A percentile compares a stretch with the other conserved stretches of the same genome.
Evolutionary conservation across 371 early-diverging fungal species (phyloP).

Genomic region (Neoconidiobolus thromboides): DNA sequence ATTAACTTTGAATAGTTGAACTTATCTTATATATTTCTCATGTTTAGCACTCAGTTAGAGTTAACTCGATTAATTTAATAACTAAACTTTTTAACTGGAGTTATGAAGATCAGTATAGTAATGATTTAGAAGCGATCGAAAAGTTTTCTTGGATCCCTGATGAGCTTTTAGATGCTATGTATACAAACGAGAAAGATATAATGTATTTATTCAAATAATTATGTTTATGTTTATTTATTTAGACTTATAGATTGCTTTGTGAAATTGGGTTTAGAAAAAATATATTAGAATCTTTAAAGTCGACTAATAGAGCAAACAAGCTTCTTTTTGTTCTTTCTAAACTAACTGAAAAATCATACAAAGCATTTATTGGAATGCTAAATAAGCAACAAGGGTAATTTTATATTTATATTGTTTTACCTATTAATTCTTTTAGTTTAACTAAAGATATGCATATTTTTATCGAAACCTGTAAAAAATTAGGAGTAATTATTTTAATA

Average conservation of each 20-base stretch:
- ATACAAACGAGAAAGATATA: constrained; percentile 38
- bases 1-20: neutral
- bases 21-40: neutral
- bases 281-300: too few relatives aligned
- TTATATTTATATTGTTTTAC: too few relatives aligned
- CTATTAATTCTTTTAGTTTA: constrained; percentile 8
- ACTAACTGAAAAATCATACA: too few relatives aligned
- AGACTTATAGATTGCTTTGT: too few relatives aligned
- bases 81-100: neutral
- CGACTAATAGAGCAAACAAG: too few relatives aligned
- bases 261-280: too few relatives aligned
- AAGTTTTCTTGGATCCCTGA: constrained; percentile 57
- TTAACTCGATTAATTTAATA: neutral
- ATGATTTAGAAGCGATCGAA: neutral
- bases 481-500: constrained; percentile 16
- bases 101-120: neutral
- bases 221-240: too few relatives aligned
- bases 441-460: constrained; percentile 24
- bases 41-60: neutral
- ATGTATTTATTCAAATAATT: neutral
- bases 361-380: too few relatives aligned
- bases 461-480: constrained; percentile 24
- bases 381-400: too few relatives aligned
- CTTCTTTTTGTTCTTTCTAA: too few relatives aligned
- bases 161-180: constrained; percentile 47